phyloP scores from a whole-genome alignment of 1,139 yeast genomes.

The Yarrowia galli region DNA sequence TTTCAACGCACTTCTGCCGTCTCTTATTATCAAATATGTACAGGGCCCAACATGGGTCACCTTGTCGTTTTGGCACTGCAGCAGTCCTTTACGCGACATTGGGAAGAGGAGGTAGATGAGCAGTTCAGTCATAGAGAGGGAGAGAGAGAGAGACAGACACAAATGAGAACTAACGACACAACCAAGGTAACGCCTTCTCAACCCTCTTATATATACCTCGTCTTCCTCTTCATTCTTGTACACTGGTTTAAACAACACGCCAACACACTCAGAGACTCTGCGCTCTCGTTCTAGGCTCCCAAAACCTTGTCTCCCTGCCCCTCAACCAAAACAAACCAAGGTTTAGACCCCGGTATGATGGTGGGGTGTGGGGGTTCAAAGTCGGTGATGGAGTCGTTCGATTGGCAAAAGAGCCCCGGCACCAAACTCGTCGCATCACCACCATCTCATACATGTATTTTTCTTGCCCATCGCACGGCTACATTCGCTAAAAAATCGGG shows the following conservation, averaged over 20 bases:
- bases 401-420: background rate
- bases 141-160: too few relatives aligned
- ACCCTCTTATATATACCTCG: too few relatives aligned
- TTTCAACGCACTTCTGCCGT: background rate
- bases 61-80: background rate
- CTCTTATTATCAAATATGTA: conserved; percentile 11
- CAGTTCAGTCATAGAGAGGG: too few relatives aligned
- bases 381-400: background rate
- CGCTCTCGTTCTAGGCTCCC: conserved; percentile 20
- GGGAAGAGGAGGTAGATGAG: too few relatives aligned
- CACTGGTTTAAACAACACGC: too few relatives aligned
- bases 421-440: background rate
- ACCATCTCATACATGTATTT: background rate
- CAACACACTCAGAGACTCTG: too few relatives aligned
- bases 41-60: conserved; percentile 7
- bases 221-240: too few relatives aligned
- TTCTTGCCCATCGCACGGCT: background rate
- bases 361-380: background rate
- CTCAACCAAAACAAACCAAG: conserved; percentile 35
- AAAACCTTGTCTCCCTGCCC: conserved; percentile 28
- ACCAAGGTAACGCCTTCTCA: too few relatives aligned
- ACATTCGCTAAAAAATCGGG: background rate
- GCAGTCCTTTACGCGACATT: too few relatives aligned
- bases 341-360: conserved; percentile 30
- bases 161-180: too few relatives aligned